phyloP scores from a whole-genome alignment of 345 rosid species.

The Noccaea bulbosa region DNA sequence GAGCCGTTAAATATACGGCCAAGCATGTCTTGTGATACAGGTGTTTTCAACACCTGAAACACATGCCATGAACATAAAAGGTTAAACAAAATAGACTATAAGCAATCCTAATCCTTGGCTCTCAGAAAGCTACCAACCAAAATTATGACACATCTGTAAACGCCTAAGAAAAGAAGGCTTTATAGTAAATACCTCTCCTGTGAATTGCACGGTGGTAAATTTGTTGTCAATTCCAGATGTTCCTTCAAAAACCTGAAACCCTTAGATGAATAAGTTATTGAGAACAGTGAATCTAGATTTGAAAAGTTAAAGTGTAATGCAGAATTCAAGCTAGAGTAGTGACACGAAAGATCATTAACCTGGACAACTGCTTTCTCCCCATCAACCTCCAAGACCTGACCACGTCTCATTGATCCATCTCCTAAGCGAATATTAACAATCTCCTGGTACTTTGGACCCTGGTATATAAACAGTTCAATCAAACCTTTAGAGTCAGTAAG shows the following conservation, averaged over 20 bases:
- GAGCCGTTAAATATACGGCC: conserved; percentile 99
- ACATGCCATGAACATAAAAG: conserved; percentile 16
- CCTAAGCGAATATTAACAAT: conserved; percentile 96
- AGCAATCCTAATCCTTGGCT: conserved; percentile 5
- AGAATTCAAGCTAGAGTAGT: background rate
- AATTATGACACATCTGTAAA: background rate
- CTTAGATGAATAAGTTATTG: conserved; percentile 1
- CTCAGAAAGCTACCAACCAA: background rate
- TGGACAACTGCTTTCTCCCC: conserved; percentile 99
- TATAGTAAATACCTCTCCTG: conserved; percentile 70
- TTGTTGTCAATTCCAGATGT: conserved; percentile 98
- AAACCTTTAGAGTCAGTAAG: background rate
- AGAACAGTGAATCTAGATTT: conserved; percentile 8
- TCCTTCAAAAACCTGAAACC: conserved; percentile 85
- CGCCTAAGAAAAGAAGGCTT: conserved; percentile 2
- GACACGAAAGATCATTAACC: conserved; percentile 43
- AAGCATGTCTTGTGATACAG: conserved; percentile 97
- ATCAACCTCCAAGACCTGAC: conserved; percentile 98
- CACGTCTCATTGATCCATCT: conserved; percentile 90
- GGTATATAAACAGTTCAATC: conserved; percentile 21
- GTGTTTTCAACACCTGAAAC: conserved; percentile 90
- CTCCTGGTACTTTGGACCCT: conserved; percentile 99
- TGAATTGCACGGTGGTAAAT: conserved; percentile 87
- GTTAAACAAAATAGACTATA: background rate
- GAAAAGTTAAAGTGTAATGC: background rate